A percentile compares a stretch with the other conserved stretches of the same genome.
Evolutionary conservation across 164 flowering plant species (phyloP).

Genomic region (Vitis amurensis): DNA sequence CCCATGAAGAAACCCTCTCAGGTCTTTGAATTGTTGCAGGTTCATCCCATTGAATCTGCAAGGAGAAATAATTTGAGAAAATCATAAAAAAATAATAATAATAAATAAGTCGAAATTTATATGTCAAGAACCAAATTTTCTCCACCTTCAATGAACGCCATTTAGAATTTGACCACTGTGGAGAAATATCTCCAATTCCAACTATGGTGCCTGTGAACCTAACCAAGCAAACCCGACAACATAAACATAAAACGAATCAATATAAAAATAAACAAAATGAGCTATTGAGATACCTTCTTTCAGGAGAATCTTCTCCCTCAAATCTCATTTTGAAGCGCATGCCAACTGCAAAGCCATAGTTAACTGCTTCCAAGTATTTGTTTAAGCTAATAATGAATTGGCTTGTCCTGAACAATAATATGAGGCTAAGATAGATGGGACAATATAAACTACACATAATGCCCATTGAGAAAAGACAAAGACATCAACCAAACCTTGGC

Average conservation of each 20-base stretch:
- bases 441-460: neutral
- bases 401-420: constrained; percentile 43
- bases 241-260: neutral
- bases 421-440: neutral
- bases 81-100: neutral
- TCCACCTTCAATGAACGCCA: constrained; percentile 70
- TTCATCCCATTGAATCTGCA: constrained; percentile 94
- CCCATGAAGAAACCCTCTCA: constrained; percentile 93
- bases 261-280: neutral
- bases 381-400: constrained; percentile 61
- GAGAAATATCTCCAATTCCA: constrained; percentile 52
- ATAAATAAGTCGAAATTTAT: neutral
- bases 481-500: constrained; percentile 48
- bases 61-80: constrained; percentile 7
- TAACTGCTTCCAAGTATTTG: constrained; percentile 54
- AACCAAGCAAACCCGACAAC: constrained; percentile 8
- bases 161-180: constrained; percentile 55
- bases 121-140: neutral
- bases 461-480: neutral
- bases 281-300: constrained; percentile 46
- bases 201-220: constrained; percentile 68
- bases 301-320: constrained; percentile 74
- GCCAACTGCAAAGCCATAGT: constrained; percentile 50
- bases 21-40: constrained; percentile 72
- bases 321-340: constrained; percentile 71